Base-by-base conservation (phyloP, 169 alveolate genomes). In the Neospora caninum region DNA sequence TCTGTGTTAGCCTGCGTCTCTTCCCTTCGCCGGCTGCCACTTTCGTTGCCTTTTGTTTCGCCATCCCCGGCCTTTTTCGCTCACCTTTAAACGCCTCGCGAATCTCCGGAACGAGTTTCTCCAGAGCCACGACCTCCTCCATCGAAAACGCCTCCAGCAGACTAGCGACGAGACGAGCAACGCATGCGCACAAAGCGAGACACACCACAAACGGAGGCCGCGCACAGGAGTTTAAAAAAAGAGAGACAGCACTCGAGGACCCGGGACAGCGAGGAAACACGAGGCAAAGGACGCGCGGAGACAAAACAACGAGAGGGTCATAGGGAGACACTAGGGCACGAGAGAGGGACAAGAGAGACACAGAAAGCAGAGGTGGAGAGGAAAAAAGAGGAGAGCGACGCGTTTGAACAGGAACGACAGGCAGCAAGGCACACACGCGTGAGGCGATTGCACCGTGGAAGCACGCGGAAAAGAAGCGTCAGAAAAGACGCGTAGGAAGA, bases 51-150 rank as follows among this genome's bases (percentile, higher is more conserved):
- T 53, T 53, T 18, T 53, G 27, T 53, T 53, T 53, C 64, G 64
- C 83, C 39, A 13, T 70, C 83, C 25, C 36, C 83, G 34, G n/a
- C n/a, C n/a, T 70, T 7, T 13, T 13, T 22, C 9, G 18, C 86
- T 38, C 25, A 93, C 95, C 93, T 45, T 82, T 88, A 49, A 93
- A 93, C 25, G 88, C 95, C 73, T 87, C 38, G 69, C 89, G 92
- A 0, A 93, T 93, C 43, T 93, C 95, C 9, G 93, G 93, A 29
- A 73, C 86, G 80, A 93, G 93, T 29, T 58, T 73, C 54, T 93
- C 95, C n/a, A 84, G 34, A 18, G 88, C 93, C 83, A 93, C 67
- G 34, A 93, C 95, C 86, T 93, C 95, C 6, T 84, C 95, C 95
- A 93, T 86, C 27, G 95, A 80, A 42, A 93, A 70, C 4, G 80